Percentiles rank a stretch among this genome's conserved stretches.
These are phyloP conservation scores for Acacia concinna DNA, from an alignment of 331 rosid genomes.

Conservation along the genomic window DNA sequence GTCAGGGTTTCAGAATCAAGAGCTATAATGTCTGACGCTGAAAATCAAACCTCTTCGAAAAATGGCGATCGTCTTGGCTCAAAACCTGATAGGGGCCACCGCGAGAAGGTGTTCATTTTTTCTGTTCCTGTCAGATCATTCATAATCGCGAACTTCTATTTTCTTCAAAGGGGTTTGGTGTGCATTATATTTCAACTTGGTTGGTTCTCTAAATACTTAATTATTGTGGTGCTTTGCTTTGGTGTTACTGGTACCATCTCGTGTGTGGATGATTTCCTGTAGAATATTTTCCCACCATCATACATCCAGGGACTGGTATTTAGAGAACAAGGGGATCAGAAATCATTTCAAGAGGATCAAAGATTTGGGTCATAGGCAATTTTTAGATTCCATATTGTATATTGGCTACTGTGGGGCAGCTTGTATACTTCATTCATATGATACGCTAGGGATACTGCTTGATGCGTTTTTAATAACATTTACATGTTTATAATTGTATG, in stretches of 20 bases:
- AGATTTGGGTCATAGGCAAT: not conserved
- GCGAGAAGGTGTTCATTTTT: conserved; percentile 28
- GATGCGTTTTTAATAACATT: not conserved
- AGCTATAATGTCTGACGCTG: conserved; percentile 40
- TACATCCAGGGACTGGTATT: not conserved
- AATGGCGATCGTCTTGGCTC: conserved; percentile 24
- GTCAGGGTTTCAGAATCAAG: conserved; percentile 33
- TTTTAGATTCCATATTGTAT: not conserved
- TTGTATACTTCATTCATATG: not conserved
- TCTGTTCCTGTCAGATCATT: not conserved
- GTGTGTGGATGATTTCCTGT: not conserved
- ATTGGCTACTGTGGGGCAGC: not conserved
- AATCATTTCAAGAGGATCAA: not conserved
- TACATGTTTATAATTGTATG: not conserved
- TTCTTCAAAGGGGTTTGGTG: not conserved
- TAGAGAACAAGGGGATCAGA: not conserved
- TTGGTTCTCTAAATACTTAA: not conserved
- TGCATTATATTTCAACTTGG: not conserved
- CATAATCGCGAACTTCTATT: not conserved
- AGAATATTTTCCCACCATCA: not conserved
- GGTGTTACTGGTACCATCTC: not conserved
- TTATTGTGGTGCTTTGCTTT: conserved; percentile 2
- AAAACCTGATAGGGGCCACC: conserved; percentile 14
- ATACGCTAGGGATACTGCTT: not conserved
- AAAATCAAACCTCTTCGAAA: conserved; percentile 15